Evolutionary conservation across 345 rosid genomes (phyloP).

Genomic region (Eucalyptus marginata): DNA sequence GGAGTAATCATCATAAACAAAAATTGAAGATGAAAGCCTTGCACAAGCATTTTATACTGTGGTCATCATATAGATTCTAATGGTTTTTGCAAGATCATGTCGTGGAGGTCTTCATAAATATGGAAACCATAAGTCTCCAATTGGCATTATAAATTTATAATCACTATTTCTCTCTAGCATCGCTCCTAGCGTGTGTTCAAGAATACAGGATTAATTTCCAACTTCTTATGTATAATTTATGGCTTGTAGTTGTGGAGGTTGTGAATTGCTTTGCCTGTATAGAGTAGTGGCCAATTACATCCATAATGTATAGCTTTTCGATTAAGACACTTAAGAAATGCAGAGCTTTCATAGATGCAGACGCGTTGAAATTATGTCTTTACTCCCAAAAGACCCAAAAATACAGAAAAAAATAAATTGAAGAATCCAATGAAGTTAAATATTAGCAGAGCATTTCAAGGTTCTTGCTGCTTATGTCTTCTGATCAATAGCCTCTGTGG

Average conservation of each 20-base stretch:
- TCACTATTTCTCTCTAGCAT: not conserved
- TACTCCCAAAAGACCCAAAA: not conserved
- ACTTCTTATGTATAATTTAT: not conserved
- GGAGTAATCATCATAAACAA: not conserved
- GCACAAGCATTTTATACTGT: not conserved
- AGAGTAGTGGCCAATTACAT: not conserved
- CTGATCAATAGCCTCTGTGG: not conserved
- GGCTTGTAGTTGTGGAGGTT: not conserved
- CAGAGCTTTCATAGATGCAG: not conserved
- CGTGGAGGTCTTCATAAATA: not conserved
- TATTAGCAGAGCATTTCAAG: not conserved
- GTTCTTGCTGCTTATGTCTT: not conserved
- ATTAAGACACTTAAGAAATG: not conserved
- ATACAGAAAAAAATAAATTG: not conserved
- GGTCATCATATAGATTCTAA: not conserved
- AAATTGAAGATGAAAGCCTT: not conserved
- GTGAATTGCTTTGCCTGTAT: not conserved
- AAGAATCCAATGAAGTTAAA: not conserved
- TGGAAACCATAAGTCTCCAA: not conserved
- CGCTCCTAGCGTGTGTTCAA: not conserved
- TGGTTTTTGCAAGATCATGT: not conserved
- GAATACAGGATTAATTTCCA: not conserved
- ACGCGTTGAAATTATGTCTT: not conserved
- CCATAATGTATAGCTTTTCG: not conserved
- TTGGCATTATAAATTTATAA: not conserved